Percentiles rank a stretch among this genome's conserved stretches.
These are phyloP conservation scores for grape (Vitis vinifera) DNA, from an alignment of 164 flowering plant species.

Conservation along the genomic window ASM3070453v1 NC_081819.1:14664501-14665000, in stretches of 20 bases:
- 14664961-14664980: constrained; percentile 88
- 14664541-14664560: too few species aligned
- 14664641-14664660: too few species aligned
- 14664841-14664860: constrained; percentile 83
- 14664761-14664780: constrained; percentile 65
- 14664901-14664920: constrained; percentile 79
- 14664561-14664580: too few species aligned
- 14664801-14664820: constrained; percentile 70
- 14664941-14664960: constrained; percentile 63
- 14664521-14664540: too few species aligned
- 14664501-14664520: too few species aligned
- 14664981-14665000: constrained; percentile 80
- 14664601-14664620: too few species aligned
- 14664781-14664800: constrained; percentile 76
- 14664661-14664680: too few species aligned
- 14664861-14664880: constrained; percentile 40
- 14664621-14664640: too few species aligned
- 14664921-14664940: constrained; percentile 85
- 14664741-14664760: constrained; percentile 39
- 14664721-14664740: too few species aligned
- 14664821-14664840: constrained; percentile 94
- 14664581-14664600: too few species aligned
- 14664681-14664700: too few species aligned
- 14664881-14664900: constrained; percentile 37
- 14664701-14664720: too few species aligned